A percentile compares a stretch with the other conserved stretches of the same genome.
phyloP scores from a whole-genome alignment of 768 basidiomycete genomes.

The Amanita polypyramis region DNA sequence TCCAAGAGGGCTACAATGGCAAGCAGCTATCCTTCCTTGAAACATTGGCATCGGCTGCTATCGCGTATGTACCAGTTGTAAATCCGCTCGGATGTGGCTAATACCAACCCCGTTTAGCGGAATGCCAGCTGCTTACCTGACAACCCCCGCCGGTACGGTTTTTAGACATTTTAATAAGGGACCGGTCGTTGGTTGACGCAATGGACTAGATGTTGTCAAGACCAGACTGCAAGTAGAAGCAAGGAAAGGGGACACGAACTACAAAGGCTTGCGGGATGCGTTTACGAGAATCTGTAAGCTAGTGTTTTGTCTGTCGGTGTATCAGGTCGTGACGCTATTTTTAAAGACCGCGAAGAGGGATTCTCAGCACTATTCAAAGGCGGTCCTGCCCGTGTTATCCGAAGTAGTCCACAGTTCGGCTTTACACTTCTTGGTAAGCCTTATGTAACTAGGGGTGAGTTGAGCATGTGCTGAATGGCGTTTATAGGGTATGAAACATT shows the following conservation, averaged over 20 bases:
- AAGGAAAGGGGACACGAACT: constrained; percentile 80
- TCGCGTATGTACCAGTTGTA: constrained; percentile 48
- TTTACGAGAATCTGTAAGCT: constrained; percentile 81
- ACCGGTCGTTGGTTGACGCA: not conserved
- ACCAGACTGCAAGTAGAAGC: constrained; percentile 93
- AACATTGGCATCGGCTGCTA: constrained; percentile 71
- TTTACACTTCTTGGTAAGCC: constrained; percentile 68
- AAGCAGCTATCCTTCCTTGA: constrained; percentile 89
- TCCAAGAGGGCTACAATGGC: constrained; percentile 92
- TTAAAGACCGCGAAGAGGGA: constrained; percentile 77
- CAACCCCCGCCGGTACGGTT: constrained; percentile 76
- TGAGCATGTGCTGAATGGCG: not conserved
- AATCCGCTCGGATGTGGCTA: constrained; percentile 16
- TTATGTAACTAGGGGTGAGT: not conserved
- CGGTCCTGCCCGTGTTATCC: constrained; percentile 76
- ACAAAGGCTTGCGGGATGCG: constrained; percentile 85
- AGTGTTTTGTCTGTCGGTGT: not conserved
- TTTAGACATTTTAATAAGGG: constrained; percentile 1
- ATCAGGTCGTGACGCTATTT: constrained; percentile 5
- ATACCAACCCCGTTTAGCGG: constrained; percentile 47
- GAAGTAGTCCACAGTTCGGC: constrained; percentile 90
- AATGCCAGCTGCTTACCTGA: constrained; percentile 94
- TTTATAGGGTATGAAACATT: constrained; percentile 33
- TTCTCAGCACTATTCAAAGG: constrained; percentile 88
- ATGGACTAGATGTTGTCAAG: constrained; percentile 80